Evolutionary conservation across 441 rosid species (phyloP).

Genomic region (Populus trichocarpa): DNA sequence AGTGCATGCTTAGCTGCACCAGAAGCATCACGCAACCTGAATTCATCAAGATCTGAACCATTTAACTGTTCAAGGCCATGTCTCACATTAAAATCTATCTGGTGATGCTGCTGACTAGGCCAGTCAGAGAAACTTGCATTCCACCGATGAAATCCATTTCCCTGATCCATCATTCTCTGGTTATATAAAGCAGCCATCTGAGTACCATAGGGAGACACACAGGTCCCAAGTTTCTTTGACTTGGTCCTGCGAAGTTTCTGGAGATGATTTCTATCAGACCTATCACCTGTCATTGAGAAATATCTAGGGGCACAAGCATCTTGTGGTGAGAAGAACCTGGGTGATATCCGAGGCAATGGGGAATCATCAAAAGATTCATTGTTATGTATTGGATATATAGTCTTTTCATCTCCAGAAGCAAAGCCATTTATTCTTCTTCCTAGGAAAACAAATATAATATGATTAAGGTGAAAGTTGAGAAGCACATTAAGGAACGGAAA

Average conservation of each 20-base stretch:
- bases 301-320: conserved; percentile 38
- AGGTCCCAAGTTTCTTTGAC: conserved; percentile 42
- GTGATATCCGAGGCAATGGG: conserved; percentile 46
- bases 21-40: conserved; percentile 61
- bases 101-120: conserved; percentile 38
- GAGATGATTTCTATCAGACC: conserved; percentile 40
- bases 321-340: conserved; percentile 54
- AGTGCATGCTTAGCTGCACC: conserved; percentile 68
- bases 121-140: conserved; percentile 46
- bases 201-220: conserved; percentile 27
- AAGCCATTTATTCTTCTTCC: conserved; percentile 76
- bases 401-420: conserved; percentile 66
- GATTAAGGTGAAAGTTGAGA: conserved; percentile 14
- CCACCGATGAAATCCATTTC: conserved; percentile 44
- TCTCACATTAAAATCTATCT: conserved; percentile 35
- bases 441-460: conserved; percentile 26
- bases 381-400: conserved; percentile 44
- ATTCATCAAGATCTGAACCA: conserved; percentile 57
- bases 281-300: conserved; percentile 45
- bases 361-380: conserved; percentile 58
- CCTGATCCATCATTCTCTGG: conserved; percentile 42
- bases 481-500: not conserved
- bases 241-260: conserved; percentile 49
- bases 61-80: conserved; percentile 41
- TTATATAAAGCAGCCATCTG: conserved; percentile 28